Percentiles rank a stretch among this genome's conserved stretches.
phyloP scores from a whole-genome alignment of 2,329 filamentous ascomycete species.

The Hysterium pulicare region DNA sequence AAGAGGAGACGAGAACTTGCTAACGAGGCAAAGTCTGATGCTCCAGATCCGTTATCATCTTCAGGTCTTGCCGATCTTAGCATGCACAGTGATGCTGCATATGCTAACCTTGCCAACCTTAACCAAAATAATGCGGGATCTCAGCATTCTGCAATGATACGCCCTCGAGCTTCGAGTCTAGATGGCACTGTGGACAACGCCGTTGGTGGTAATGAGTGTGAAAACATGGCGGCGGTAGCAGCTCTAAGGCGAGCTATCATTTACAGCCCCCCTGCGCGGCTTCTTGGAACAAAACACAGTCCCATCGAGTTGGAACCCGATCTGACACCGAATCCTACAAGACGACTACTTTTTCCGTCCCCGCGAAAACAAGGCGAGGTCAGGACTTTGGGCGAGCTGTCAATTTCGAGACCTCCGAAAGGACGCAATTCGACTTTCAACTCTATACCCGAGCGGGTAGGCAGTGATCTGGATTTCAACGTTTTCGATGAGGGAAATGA shows the following conservation, averaged over 20 bases:
- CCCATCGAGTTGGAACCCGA: constrained; percentile 49
- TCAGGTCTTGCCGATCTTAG: constrained; percentile 6
- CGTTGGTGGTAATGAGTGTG: too few relatives aligned
- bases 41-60: constrained; percentile 5
- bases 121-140: not conserved
- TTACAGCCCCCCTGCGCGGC: constrained; percentile 58
- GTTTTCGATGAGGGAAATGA: constrained; percentile 36
- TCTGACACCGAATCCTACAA: constrained; percentile 60
- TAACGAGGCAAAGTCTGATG: constrained; percentile 41
- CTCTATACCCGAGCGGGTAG: not conserved
- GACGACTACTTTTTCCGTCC: constrained; percentile 73
- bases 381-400: constrained; percentile 53
- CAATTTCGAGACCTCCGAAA: constrained; percentile 19
- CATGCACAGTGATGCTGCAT: constrained; percentile 4
- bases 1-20: constrained; percentile 48
- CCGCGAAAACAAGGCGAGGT: constrained; percentile 63
- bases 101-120: not conserved
- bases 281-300: constrained; percentile 45
- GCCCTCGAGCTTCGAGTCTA: not conserved
- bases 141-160: not conserved
- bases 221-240: constrained; percentile 39
- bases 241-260: constrained; percentile 55
- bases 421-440: constrained; percentile 6
- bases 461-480: not conserved
- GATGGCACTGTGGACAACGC: not conserved